Base-by-base conservation (phyloP, 2,329 filamentous ascomycete genomes). In the Thermothelomyces thermophilus region DNA sequence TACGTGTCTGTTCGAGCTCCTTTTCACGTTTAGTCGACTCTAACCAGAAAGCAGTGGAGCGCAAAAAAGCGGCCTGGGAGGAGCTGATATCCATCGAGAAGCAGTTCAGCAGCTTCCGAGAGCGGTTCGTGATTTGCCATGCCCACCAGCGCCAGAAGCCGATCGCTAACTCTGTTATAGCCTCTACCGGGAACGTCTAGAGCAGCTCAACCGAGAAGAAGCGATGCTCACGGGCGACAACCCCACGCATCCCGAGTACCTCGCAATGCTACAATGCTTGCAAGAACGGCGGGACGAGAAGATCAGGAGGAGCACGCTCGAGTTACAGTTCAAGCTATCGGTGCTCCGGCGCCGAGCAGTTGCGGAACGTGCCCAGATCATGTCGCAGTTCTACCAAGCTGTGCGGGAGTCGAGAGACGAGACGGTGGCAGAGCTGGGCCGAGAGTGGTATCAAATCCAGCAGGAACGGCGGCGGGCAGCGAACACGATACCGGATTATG, bases 391-490 rank as follows among this genome's bases (percentile, higher is more conserved):
- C 67, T 90, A 90, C 66, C 93, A 98, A 67, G 81, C 82, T 41
- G 79, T 90, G 30, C 83, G 93, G 48, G 87, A 95, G 63, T 79
- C 86, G 57, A 82, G 93, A 53, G 91, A 97, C 66, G 77, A 78
- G 48, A 80, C 86, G 40, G 75, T 97, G 26, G 86, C 90, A 55
- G 76, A 84, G 51, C 81, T 95, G 51, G 91, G 93, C 62, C 83
- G 89, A 65, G 84, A 93, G 58, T 95, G 91, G 77, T 95, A 95
- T 68, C 85, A 91, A 59, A 87, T 97, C 50, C 91, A 97, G 66
- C 84, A 87, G 58, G 89, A 95, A 63, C 82, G 93, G 51, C 58
- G 66, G 45, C 63, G 63, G 16, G 83, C 84, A 55, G 86, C 88
- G 54, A 85, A 87, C 61, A 84, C 86, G 53, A 81, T 90, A 56